Evolutionary conservation across 371 early-diverging fungal species (phyloP).

Genomic region (Entomophthora muscae): DNA sequence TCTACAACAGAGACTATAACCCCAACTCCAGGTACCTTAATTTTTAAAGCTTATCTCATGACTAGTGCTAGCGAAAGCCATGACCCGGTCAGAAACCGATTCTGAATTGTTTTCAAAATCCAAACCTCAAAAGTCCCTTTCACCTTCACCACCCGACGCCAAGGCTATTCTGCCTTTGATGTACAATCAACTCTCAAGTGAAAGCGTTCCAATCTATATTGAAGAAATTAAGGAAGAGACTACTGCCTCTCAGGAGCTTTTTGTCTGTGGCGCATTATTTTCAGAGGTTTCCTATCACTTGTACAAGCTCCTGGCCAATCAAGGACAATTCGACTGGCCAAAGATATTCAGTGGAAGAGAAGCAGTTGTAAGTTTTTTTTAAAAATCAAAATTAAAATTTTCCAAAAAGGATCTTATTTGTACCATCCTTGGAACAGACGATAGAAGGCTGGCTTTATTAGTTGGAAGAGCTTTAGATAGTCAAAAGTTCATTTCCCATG

Average conservation of each 20-base stretch:
- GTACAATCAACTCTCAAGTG: no score
- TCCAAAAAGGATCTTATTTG: constrained; percentile 45
- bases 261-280: constrained; percentile 2
- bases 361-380: constrained; percentile 28
- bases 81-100: no score
- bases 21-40: neutral
- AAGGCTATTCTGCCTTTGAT: no score
- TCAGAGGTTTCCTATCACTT: constrained; percentile 2
- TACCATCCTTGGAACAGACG: constrained; percentile 52
- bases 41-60: neutral
- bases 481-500: constrained; percentile 78
- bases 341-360: constrained; percentile 65
- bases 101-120: no score
- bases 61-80: neutral
- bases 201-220: neutral
- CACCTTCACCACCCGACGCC: neutral
- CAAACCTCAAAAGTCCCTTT: neutral
- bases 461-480: constrained; percentile 72
- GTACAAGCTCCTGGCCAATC: constrained; percentile 13
- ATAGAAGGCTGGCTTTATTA: constrained; percentile 67
- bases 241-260: neutral
- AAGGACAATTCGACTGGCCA: constrained; percentile 47
- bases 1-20: neutral
- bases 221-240: neutral
- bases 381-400: no score